phyloP scores from a whole-genome alignment of 768 basidiomycete genomes.

The Dioszegia crocea region DNA sequence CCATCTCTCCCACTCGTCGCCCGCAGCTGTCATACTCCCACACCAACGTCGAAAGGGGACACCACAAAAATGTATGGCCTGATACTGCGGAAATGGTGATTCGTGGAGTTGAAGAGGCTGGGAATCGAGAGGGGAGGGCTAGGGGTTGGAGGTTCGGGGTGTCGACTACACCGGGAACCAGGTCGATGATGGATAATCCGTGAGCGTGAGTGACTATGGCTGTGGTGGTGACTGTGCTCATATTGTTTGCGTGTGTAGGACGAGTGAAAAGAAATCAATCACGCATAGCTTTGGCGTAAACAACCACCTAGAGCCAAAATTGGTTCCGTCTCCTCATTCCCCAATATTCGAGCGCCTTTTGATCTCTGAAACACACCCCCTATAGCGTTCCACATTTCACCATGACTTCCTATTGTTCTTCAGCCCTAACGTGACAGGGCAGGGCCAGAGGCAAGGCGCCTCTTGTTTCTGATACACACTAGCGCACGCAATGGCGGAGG shows the following conservation, averaged over 20 bases:
- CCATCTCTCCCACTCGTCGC: slow-evolving; percentile 19
- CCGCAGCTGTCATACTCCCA: slow-evolving; percentile 29
- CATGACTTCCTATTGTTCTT: background rate
- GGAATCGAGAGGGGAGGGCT: slow-evolving; percentile 27
- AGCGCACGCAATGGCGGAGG: background rate
- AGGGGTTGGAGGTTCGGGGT: background rate
- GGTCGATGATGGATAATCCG: slow-evolving; percentile 11
- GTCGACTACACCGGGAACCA: slow-evolving; percentile 3
- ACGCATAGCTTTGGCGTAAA: background rate
- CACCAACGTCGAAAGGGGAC: background rate
- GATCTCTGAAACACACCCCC: background rate
- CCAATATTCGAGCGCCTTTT: background rate
- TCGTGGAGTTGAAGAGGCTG: background rate
- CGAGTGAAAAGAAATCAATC: background rate
- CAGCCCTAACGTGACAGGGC: background rate
- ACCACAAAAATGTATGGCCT: slow-evolving; percentile 17
- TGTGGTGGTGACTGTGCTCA: too few relatives aligned
- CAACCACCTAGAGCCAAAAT: background rate
- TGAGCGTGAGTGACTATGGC: background rate
- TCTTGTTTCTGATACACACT: background rate
- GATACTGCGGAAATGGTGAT: slow-evolving; percentile 3
- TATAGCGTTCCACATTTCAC: background rate
- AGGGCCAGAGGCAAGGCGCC: background rate
- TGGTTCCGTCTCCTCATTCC: slow-evolving; percentile 4
- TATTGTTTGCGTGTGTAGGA: background rate